Percentiles rank a stretch among this genome's conserved stretches.
These are phyloP conservation scores for Hibiscus tridactylites DNA, from an alignment of 345 rosid genomes.

Conservation along the genomic window DNA sequence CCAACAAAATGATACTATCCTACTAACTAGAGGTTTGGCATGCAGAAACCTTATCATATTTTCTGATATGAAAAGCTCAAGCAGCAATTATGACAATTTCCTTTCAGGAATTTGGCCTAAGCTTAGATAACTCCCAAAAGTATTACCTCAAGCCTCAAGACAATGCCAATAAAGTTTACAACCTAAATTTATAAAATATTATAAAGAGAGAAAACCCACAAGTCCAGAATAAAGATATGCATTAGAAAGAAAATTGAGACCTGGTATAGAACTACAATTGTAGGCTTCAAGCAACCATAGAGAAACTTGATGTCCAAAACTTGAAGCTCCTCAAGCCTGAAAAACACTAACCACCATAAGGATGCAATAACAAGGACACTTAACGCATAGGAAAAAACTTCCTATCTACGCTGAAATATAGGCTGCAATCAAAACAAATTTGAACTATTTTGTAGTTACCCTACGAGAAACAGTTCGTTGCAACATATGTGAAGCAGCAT, in stretches of 20 bases:
- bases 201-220: neutral
- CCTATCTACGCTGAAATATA: neutral
- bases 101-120: neutral
- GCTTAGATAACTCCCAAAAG: neutral
- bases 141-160: neutral
- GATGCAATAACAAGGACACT: neutral
- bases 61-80: neutral
- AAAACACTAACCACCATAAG: slow-evolving; percentile 16
- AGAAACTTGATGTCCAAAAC: slow-evolving; percentile 94
- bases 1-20: neutral
- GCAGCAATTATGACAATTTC: neutral
- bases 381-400: neutral
- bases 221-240: neutral
- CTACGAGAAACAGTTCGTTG: neutral
- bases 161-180: neutral
- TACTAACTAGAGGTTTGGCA: neutral
- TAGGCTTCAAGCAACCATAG: slow-evolving; percentile 79
- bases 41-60: neutral
- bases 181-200: neutral
- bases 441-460: neutral
- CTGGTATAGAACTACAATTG: slow-evolving; percentile 90
- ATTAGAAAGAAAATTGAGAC: slow-evolving; percentile 32
- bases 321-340: slow-evolving; percentile 90
- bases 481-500: neutral
- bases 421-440: neutral